These are phyloP conservation scores for Eucalyptus curtisii DNA, from an alignment of 345 rosid genomes.

Conservation along the genomic window DNA sequence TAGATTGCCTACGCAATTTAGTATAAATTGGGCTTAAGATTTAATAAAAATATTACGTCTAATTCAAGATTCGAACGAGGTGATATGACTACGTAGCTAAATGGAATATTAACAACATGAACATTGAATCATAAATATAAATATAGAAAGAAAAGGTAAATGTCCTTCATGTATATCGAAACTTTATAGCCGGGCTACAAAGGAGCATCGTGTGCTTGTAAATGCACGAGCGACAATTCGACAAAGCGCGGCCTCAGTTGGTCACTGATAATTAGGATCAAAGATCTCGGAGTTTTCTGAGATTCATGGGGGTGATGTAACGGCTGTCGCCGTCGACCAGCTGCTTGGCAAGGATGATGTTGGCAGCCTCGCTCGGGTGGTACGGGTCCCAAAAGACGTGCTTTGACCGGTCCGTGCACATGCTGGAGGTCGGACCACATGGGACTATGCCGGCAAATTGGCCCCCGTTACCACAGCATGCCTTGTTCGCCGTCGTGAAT, in stretches of 20 bases:
- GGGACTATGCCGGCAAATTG: constrained; percentile 90
- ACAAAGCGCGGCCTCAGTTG: not conserved
- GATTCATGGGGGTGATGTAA: constrained; percentile 55
- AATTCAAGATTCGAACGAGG: not conserved
- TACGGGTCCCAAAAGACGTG: constrained; percentile 94
- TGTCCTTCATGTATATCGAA: not conserved
- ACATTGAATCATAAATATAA: not conserved
- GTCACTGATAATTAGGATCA: not conserved
- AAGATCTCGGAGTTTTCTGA: constrained; percentile 54
- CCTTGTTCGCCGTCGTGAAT: constrained; percentile 55
- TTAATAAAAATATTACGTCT: not conserved
- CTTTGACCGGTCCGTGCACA: constrained; percentile 60
- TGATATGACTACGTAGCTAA: not conserved
- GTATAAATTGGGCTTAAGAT: not conserved
- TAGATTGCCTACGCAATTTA: not conserved
- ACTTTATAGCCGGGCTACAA: not conserved
- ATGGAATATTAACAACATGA: not conserved
- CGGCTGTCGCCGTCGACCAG: constrained; percentile 41
- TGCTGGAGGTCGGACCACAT: constrained; percentile 75
- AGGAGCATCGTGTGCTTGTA: not conserved
- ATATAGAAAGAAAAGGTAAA: not conserved
- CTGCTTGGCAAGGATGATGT: constrained; percentile 52
- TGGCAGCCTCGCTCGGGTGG: constrained; percentile 88
- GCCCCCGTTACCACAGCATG: constrained; percentile 92
- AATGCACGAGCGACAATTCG: not conserved